phyloP scores from a whole-genome alignment of 768 basidiomycete genomes.

The Mycena amicta region DNA sequence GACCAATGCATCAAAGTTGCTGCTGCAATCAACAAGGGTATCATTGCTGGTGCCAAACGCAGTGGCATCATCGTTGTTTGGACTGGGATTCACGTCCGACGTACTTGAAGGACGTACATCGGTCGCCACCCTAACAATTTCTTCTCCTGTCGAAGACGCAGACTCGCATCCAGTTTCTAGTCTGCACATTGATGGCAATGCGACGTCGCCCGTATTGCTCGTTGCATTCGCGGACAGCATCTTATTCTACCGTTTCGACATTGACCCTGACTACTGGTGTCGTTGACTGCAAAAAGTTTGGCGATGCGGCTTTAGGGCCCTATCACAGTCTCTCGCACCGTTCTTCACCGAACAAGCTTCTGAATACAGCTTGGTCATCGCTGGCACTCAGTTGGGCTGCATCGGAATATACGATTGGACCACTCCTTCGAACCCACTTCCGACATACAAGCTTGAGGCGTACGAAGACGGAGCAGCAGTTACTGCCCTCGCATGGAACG shows the following conservation, averaged over 20 bases:
- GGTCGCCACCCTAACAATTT: conserved; percentile 33
- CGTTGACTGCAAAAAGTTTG: conserved; percentile 46
- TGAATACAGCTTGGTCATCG: conserved; percentile 55
- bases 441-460: conserved; percentile 54
- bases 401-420: conserved; percentile 64
- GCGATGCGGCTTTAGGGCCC: conserved; percentile 53
- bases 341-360: conserved; percentile 42
- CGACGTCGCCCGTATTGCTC: conserved; percentile 49
- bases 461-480: conserved; percentile 61
- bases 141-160: conserved; percentile 35
- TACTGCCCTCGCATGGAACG: conserved; percentile 64
- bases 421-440: conserved; percentile 1
- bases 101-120: conserved; percentile 23
- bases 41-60: conserved; percentile 51
- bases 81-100: conserved; percentile 42
- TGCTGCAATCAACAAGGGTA: conserved; percentile 42
- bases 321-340: conserved; percentile 53
- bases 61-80: conserved; percentile 65
- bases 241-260: conserved; percentile 52
- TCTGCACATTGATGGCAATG: conserved; percentile 32
- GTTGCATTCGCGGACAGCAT: conserved; percentile 52
- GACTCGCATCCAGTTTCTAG: conserved; percentile 16
- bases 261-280: conserved; percentile 35
- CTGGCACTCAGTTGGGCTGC: conserved; percentile 67
- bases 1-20: conserved; percentile 58